Percentiles rank a stretch among this genome's conserved stretches.
Evolutionary conservation across 1,139 yeast species (phyloP).

Genomic region (Petasospora rhodanensis): DNA sequence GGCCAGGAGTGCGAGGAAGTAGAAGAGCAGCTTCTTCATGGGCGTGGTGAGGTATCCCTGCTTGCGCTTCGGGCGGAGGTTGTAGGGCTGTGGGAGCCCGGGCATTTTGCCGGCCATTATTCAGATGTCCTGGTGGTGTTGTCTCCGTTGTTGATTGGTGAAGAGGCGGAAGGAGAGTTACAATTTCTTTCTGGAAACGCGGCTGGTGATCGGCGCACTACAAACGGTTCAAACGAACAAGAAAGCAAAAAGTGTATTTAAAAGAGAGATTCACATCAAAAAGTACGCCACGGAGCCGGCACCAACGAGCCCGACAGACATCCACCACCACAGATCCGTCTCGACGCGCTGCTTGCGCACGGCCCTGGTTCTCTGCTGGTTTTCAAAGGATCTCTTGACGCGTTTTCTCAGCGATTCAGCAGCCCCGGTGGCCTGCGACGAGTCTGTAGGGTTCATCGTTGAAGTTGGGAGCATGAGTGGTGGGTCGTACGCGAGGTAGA

Average conservation of each 20-base stretch:
- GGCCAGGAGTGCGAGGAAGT: constrained; percentile 29
- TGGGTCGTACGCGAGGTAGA: constrained; percentile 87
- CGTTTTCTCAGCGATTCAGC: constrained; percentile 34
- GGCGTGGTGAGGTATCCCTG: constrained; percentile 35
- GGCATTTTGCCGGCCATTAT: no score
- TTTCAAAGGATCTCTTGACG: constrained; percentile 71
- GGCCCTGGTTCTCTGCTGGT: constrained; percentile 77
- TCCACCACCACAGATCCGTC: constrained; percentile 48
- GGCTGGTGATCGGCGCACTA: no score
- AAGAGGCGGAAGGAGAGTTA: no score
- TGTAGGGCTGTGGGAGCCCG: constrained; percentile 25
- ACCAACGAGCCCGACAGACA: constrained; percentile 20
- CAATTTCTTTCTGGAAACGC: no score
- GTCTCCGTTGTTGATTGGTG: no score
- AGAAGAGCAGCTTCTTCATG: constrained; percentile 37
- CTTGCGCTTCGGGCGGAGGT: constrained; percentile 19
- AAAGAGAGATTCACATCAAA: constrained; percentile 7
- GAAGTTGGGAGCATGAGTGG: constrained; percentile 94
- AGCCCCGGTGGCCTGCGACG: constrained; percentile 33
- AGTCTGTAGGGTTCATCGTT: constrained; percentile 81
- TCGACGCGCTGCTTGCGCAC: constrained; percentile 41
- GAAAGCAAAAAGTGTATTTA: no score
- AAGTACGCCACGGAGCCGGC: constrained; percentile 21
- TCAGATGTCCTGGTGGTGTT: not conserved
- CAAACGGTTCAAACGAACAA: no score